These are phyloP conservation scores for Speleostelium caveatum DNA, from an alignment of 78 protist species.

Conservation along the genomic window DNA sequence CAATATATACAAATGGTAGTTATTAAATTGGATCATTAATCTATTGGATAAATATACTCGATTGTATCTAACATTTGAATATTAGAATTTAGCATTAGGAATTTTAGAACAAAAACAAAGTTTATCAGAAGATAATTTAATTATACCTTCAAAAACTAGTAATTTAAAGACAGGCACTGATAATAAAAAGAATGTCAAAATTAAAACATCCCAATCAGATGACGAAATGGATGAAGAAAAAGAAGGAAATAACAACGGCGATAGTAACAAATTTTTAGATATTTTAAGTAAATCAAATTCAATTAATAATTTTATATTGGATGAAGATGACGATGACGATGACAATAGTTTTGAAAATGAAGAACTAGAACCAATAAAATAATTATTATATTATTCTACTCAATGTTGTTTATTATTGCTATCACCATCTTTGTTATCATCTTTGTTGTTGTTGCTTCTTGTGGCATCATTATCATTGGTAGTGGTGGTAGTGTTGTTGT, in stretches of 20 bases:
- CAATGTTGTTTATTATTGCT: background rate
- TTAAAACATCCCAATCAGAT: background rate
- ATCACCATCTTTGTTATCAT: background rate
- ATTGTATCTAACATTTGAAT: background rate
- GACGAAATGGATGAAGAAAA: background rate
- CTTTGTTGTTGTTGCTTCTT: background rate
- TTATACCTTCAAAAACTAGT: background rate
- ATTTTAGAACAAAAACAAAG: slow-evolving; percentile 64
- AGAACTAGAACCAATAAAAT: slow-evolving; percentile 48
- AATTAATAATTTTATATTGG: slow-evolving; percentile 44
- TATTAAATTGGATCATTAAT: background rate
- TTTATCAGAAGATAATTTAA: slow-evolving; percentile 25
- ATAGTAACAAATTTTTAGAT: background rate
- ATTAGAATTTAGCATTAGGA: slow-evolving; percentile 60
- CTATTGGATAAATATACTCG: background rate
- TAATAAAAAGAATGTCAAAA: background rate
- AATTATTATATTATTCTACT: background rate
- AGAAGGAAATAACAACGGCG: background rate
- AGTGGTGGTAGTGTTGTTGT: background rate
- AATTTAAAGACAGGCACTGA: too few relatives aligned
- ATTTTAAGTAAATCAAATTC: slow-evolving; percentile 20
- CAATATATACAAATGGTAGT: slow-evolving; percentile 57
- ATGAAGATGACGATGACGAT: slow-evolving; percentile 18
- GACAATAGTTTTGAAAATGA: slow-evolving; percentile 13
- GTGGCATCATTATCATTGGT: background rate